These are phyloP conservation scores for Mycena capillaripes DNA, from an alignment of 768 basidiomycete genomes.

Conservation along the genomic window DNA sequence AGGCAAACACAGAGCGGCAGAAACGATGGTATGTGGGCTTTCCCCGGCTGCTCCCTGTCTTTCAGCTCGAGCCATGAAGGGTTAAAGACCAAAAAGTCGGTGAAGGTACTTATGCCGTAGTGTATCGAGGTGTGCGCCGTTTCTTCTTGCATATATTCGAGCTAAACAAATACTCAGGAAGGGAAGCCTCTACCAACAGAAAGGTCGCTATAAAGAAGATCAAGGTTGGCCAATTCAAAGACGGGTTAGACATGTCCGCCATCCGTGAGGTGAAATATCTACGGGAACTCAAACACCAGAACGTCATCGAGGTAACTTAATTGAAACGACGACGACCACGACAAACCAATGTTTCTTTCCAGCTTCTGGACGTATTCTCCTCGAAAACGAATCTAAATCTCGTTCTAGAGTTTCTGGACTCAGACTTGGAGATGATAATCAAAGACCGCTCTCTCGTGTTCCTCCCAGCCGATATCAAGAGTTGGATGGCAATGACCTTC, in stretches of 20 bases:
- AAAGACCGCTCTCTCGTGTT: slow-evolving; percentile 94
- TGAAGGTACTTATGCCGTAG: slow-evolving; percentile 96
- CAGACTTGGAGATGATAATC: slow-evolving; percentile 97
- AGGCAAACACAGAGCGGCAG: slow-evolving; percentile 80
- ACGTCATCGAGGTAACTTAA: slow-evolving; percentile 87
- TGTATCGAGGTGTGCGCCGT: slow-evolving; percentile 81
- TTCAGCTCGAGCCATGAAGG: slow-evolving; percentile 56
- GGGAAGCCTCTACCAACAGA: slow-evolving; percentile 80
- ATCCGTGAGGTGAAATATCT: slow-evolving; percentile 98
- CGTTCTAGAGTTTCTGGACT: slow-evolving; percentile 96
- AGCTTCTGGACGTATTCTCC: slow-evolving; percentile 98
- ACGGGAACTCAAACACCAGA: slow-evolving; percentile 93
- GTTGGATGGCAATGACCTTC: slow-evolving; percentile 99
- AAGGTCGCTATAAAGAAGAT: slow-evolving; percentile 99
- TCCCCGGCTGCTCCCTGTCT: slow-evolving; percentile 18
- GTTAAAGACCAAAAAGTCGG: slow-evolving; percentile 86
- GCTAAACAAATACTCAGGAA: slow-evolving; percentile 59
- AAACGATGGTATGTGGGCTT: slow-evolving; percentile 66
- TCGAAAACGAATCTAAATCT: slow-evolving; percentile 97
- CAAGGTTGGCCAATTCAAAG: slow-evolving; percentile 96
- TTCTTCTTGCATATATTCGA: neutral
- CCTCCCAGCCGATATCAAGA: slow-evolving; percentile 95
- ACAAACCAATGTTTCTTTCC: neutral
- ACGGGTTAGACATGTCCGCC: slow-evolving; percentile 99
- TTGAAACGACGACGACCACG: neutral